A percentile compares a stretch with the other conserved stretches of the same genome.
Evolutionary conservation across 2,329 filamentous ascomycete species (phyloP).

Genomic region (Sphaerulina musiva): DNA sequence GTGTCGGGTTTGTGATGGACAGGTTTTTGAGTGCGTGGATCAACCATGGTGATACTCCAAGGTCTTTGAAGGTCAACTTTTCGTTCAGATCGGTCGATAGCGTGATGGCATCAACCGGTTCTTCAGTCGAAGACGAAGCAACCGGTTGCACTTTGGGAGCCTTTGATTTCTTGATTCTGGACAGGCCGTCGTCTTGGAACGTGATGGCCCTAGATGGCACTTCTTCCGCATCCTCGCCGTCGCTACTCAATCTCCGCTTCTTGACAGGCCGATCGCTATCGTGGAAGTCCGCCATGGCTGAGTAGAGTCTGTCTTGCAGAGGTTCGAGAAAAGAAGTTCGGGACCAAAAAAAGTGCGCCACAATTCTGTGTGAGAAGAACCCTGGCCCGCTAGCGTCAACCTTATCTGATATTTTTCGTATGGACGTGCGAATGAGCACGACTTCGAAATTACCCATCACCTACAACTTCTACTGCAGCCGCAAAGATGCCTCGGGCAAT

Average conservation of each 20-base stretch:
- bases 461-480: neutral
- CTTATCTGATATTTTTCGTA: constrained; percentile 6
- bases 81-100: constrained; percentile 25
- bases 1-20: constrained; percentile 82
- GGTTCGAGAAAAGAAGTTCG: neutral
- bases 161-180: constrained; percentile 6
- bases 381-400: neutral
- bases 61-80: constrained; percentile 28
- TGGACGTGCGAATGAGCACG: neutral
- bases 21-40: constrained; percentile 67
- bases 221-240: neutral
- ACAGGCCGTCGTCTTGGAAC: constrained; percentile 3
- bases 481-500: constrained; percentile 23
- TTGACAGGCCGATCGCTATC: constrained; percentile 9
- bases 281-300: constrained; percentile 12
- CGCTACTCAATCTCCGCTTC: constrained; percentile 14
- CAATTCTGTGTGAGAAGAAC: neutral
- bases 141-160: neutral
- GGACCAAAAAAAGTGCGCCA: neutral
- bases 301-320: neutral
- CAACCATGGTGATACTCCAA: constrained; percentile 58
- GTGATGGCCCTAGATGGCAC: neutral
- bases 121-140: neutral
- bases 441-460: neutral
- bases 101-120: neutral